These are phyloP conservation scores for Syncephalis fuscata DNA, from an alignment of 371 early-diverging fungal species.

Conservation along the genomic window DNA sequence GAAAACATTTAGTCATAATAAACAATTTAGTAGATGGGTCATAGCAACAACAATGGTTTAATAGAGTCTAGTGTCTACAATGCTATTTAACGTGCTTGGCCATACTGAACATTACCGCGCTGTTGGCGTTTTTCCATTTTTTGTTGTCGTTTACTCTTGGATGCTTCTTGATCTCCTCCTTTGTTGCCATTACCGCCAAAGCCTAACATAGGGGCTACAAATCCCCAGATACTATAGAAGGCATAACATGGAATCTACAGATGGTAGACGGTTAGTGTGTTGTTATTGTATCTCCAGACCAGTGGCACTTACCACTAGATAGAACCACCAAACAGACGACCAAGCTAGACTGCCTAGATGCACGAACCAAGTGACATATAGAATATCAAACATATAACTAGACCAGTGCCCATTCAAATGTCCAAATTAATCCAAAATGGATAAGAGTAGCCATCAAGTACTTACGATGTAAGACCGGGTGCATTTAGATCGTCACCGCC, in stretches of 20 bases:
- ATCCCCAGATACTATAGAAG: slow-evolving; percentile 1
- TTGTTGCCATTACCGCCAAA: background rate
- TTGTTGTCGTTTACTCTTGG: slow-evolving; percentile 6
- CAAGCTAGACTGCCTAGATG: slow-evolving; percentile 51
- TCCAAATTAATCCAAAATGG: background rate
- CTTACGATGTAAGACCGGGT: slow-evolving; percentile 57
- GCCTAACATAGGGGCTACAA: slow-evolving; percentile 1
- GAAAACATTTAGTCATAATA: no score
- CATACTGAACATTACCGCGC: background rate
- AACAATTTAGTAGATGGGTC: no score
- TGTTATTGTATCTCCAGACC: no score
- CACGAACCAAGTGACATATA: slow-evolving; percentile 68
- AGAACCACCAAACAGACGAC: slow-evolving; percentile 50
- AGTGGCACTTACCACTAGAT: slow-evolving; percentile 28
- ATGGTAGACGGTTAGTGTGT: no score
- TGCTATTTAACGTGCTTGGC: background rate
- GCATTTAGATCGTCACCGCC: slow-evolving; percentile 56
- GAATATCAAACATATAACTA: slow-evolving; percentile 68
- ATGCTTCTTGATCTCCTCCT: background rate
- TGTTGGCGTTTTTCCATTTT: background rate
- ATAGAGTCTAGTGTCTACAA: no score
- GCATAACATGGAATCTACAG: slow-evolving; percentile 5
- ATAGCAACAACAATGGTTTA: no score
- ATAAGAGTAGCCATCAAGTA: no score
- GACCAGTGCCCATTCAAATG: no score